These are phyloP conservation scores for Sordariomycetes sp. DNA, from an alignment of 2,329 filamentous ascomycete genomes.

Conservation along the genomic window DNA sequence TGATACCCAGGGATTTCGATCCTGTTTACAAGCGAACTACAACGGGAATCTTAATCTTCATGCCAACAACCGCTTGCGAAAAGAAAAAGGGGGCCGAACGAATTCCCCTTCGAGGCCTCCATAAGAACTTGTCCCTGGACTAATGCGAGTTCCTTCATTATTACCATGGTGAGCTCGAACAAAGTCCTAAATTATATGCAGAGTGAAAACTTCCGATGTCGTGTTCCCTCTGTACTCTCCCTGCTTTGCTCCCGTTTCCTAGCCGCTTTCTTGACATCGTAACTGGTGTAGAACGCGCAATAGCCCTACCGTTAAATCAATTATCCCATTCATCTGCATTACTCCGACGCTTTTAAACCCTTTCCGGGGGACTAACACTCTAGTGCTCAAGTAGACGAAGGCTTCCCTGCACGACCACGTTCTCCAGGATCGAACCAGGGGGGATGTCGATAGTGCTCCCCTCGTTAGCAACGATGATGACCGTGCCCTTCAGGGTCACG, in stretches of 20 bases:
- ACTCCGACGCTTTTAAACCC: background rate
- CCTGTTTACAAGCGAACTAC: no score
- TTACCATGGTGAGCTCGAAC: background rate
- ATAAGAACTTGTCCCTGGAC: background rate
- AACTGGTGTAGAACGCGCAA: background rate
- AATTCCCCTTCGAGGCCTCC: background rate
- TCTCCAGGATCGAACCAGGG: constrained; percentile 93
- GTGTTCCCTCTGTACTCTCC: background rate
- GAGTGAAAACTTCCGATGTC: background rate
- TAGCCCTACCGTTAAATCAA: background rate
- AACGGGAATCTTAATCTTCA: no score
- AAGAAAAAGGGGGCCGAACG: no score
- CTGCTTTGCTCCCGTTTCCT: background rate
- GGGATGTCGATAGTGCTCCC: constrained; percentile 97
- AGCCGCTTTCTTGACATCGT: background rate
- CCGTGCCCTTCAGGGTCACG: constrained; percentile 93
- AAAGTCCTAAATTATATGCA: background rate
- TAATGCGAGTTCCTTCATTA: background rate
- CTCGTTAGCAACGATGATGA: constrained; percentile 97
- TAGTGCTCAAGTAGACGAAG: constrained; percentile 64
- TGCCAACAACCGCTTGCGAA: no score
- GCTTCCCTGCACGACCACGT: constrained; percentile 97
- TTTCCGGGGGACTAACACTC: background rate
- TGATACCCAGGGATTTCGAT: background rate
- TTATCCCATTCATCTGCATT: background rate